phyloP scores from a whole-genome alignment of 179 eudicot genomes.

The Silene coronaria region DNA sequence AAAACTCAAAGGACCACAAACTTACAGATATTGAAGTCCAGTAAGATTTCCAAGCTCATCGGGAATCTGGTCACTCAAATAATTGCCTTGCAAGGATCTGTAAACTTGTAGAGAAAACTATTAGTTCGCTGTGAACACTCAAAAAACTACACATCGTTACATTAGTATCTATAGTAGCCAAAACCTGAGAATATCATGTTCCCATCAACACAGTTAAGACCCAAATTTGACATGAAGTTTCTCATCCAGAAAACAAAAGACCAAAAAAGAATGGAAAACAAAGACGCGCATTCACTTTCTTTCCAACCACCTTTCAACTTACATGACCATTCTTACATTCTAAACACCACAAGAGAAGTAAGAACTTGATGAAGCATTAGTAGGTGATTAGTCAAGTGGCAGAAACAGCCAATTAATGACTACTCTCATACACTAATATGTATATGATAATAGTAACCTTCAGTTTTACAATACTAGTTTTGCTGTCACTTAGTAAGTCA shows the following conservation, averaged over 20 bases:
- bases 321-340: background rate
- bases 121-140: background rate
- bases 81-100: conserved; percentile 91
- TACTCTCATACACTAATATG: too few relatives aligned
- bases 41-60: conserved; percentile 73
- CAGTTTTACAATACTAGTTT: background rate
- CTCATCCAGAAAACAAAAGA: background rate
- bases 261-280: background rate
- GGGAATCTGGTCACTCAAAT: conserved; percentile 72
- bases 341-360: background rate
- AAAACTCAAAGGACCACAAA: conserved; percentile 14
- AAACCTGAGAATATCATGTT: background rate
- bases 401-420: too few relatives aligned
- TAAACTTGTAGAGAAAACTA: conserved; percentile 15
- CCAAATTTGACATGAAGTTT: background rate
- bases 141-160: background rate
- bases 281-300: background rate
- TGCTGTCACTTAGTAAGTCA: background rate
- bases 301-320: background rate
- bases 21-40: conserved; percentile 79
- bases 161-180: background rate
- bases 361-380: background rate
- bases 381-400: background rate
- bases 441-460: too few relatives aligned
- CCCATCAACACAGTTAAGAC: background rate